phyloP scores from a whole-genome alignment of 805 yeast genomes.

The Ogataea paradorogensis region DNA sequence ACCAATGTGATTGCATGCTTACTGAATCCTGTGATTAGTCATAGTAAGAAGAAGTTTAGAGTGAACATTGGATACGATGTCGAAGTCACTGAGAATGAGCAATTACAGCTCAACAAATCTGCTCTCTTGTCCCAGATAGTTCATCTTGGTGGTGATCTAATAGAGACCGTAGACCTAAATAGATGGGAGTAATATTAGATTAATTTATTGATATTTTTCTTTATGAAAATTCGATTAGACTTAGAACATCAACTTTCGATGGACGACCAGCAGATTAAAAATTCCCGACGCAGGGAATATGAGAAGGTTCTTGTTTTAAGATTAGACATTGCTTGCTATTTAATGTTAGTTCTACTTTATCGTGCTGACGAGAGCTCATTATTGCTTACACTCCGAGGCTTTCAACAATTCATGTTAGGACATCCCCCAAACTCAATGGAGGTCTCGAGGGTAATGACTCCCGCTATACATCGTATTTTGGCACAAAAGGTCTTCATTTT shows the following conservation, averaged over 20 bases:
- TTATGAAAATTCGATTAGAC: conserved; percentile 11
- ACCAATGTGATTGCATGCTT: conserved; percentile 71
- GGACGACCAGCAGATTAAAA: conserved; percentile 41
- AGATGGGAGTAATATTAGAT: conserved; percentile 9
- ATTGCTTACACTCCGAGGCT: conserved; percentile 31
- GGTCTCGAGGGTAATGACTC: conserved; percentile 21
- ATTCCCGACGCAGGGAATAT: conserved; percentile 42
- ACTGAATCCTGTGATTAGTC: conserved; percentile 60
- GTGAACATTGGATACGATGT: conserved; percentile 76
- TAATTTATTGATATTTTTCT: conserved; percentile 1
- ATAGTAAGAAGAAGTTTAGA: conserved; percentile 64
- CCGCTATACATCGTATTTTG: conserved; percentile 24
- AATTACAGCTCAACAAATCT: conserved; percentile 63
- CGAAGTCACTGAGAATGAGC: conserved; percentile 51
- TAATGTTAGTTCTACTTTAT: conserved; percentile 38
- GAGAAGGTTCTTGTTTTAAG: conserved; percentile 35
- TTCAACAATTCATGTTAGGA: conserved; percentile 37
- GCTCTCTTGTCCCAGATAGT: conserved; percentile 73
- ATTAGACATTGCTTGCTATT: conserved; percentile 36
- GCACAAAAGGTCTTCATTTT: conserved; percentile 32
- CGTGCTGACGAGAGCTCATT: conserved; percentile 41
- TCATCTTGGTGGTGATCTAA: conserved; percentile 64
- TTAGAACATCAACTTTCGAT: conserved; percentile 35
- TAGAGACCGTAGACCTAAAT: conserved; percentile 30
- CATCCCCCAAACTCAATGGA: conserved; percentile 40